These are phyloP conservation scores for Stylonectria norvegica DNA, from an alignment of 2,329 filamentous ascomycete species.

Conservation along the genomic window DNA sequence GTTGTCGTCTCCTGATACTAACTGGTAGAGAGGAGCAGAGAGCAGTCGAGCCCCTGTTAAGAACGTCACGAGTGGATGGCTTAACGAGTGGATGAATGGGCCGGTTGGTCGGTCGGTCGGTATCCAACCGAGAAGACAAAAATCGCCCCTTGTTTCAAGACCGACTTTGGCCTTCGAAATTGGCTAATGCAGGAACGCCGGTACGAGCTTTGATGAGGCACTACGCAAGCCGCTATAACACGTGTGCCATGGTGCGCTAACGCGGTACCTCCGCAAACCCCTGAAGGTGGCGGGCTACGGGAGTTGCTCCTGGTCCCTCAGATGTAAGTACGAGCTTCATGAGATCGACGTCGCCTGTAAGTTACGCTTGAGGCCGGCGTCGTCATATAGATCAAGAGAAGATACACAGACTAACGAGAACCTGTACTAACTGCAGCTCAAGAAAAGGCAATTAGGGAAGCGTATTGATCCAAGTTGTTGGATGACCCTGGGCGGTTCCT, in stretches of 20 bases:
- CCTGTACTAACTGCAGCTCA: slow-evolving; percentile 8
- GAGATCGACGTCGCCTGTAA: slow-evolving; percentile 15
- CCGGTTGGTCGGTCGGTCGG: slow-evolving; percentile 13
- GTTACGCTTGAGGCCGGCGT: too few species aligned
- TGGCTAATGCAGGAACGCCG: slow-evolving; percentile 31
- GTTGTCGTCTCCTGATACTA: slow-evolving; percentile 8
- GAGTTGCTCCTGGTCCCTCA: slow-evolving; percentile 26
- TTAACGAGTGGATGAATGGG: slow-evolving; percentile 11
- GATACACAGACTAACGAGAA: slow-evolving; percentile 15
- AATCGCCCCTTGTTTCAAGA: slow-evolving; percentile 29
- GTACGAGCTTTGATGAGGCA: slow-evolving; percentile 23
- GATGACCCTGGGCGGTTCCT: slow-evolving; percentile 3
- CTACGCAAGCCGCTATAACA: slow-evolving; percentile 25
- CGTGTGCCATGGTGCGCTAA: slow-evolving; percentile 21
- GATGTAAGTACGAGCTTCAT: slow-evolving; percentile 19
- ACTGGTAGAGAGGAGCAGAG: slow-evolving; percentile 5
- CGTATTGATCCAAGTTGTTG: slow-evolving; percentile 8
- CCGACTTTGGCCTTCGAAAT: slow-evolving; percentile 20
- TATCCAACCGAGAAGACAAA: slow-evolving; percentile 17
- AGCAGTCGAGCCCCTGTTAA: slow-evolving; percentile 6
- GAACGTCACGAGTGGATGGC: slow-evolving; percentile 13
- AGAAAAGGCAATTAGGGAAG: slow-evolving; percentile 7
- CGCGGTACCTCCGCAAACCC: slow-evolving; percentile 15
- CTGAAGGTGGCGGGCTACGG: slow-evolving; percentile 23
- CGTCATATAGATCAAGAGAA: slow-evolving; percentile 16